A percentile compares a stretch with the other conserved stretches of the same genome.
Conservation (phyloP, 768 basidiomycete genomes). For the Russula lepida region DNA sequence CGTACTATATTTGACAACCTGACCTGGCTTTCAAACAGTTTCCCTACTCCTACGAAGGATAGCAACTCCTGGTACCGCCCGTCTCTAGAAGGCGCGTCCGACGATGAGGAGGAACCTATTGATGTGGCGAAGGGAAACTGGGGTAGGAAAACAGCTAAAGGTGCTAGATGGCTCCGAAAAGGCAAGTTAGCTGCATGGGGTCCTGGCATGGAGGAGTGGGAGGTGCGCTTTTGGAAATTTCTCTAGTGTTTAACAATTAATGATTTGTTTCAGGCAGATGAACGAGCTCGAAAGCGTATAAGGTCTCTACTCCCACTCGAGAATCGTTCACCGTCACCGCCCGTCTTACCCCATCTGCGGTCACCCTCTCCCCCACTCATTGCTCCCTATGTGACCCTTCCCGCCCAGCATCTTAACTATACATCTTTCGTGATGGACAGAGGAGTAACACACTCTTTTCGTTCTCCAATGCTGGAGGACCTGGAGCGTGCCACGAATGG, state of each 20-base stretch:
- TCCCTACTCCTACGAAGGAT: constrained; percentile 42
- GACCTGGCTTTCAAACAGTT: background rate
- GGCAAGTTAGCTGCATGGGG: constrained; percentile 84
- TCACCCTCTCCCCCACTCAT: constrained; percentile 72
- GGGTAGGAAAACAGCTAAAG: constrained; percentile 69
- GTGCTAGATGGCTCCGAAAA: constrained; percentile 73
- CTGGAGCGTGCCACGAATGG: constrained; percentile 76
- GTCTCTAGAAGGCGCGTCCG: constrained; percentile 62
- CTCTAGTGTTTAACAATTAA: constrained; percentile 16
- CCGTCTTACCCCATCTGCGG: constrained; percentile 64
- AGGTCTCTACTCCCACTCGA: constrained; percentile 52
- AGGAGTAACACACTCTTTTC: constrained; percentile 75
- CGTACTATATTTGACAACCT: background rate
- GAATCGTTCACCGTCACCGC: constrained; percentile 63
- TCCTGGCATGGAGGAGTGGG: constrained; percentile 78
- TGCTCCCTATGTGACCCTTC: constrained; percentile 67
- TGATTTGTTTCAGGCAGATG: constrained; percentile 50
- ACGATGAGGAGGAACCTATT: constrained; percentile 41
- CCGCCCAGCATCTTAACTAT: constrained; percentile 61
- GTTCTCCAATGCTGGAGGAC: constrained; percentile 68
- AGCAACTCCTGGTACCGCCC: constrained; percentile 80
- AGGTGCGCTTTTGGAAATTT: constrained; percentile 39
- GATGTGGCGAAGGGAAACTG: constrained; percentile 62
- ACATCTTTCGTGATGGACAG: constrained; percentile 83
- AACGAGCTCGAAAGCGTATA: constrained; percentile 74